These are phyloP conservation scores for Sugiyamaella chiloensis DNA, from an alignment of 805 yeast species.

Conservation along the genomic window DNA sequence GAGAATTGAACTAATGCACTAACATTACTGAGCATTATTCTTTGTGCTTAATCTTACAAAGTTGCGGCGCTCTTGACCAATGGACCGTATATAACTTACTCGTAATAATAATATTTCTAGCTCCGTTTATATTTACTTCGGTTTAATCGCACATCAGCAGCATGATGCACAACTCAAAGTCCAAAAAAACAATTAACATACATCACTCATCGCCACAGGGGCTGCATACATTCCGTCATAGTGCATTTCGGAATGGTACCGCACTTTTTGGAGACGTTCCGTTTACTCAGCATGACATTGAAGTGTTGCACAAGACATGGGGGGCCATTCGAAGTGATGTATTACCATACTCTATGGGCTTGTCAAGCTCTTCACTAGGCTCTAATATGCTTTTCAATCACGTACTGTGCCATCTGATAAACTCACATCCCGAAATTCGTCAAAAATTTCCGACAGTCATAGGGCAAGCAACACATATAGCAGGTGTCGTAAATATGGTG, in stretches of 20 bases:
- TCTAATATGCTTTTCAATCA: not conserved
- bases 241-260: not conserved
- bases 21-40: too few species aligned
- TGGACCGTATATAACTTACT: too few species aligned
- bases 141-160: too few species aligned
- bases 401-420: not conserved
- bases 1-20: too few species aligned
- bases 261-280: not conserved
- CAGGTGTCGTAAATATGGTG: constrained; percentile 70
- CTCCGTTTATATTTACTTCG: too few species aligned
- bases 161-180: not conserved
- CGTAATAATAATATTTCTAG: too few species aligned
- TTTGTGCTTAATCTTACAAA: too few species aligned
- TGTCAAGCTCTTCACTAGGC: not conserved
- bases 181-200: not conserved
- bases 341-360: not conserved
- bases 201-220: not conserved
- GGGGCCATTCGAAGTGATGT: not conserved
- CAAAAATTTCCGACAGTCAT: constrained; percentile 66
- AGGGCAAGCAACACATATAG: constrained; percentile 78
- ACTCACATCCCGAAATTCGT: constrained; percentile 52
- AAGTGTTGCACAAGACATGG: not conserved
- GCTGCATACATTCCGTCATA: not conserved
- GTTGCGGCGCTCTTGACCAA: too few species aligned
- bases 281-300: constrained; percentile 1